Evolutionary conservation across 352 stramenopile genomes (phyloP).

Genomic region (Pythium rhizo-oryzae): DNA sequence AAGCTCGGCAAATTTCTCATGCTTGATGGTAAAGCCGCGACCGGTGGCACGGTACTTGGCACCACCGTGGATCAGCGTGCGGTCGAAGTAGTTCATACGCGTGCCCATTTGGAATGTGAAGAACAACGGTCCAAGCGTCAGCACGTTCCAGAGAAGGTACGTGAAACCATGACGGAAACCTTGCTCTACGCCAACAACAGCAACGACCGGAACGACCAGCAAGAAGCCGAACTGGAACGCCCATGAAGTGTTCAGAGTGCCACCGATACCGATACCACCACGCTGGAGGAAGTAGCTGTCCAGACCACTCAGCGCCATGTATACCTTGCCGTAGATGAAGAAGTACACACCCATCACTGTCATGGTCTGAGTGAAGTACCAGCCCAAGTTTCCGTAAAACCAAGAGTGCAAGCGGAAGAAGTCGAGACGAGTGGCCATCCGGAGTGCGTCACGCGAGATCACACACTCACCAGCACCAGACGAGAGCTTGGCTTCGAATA

Average conservation of each 20-base stretch:
- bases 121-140: slow-evolving; percentile 98
- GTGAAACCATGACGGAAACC: slow-evolving; percentile 94
- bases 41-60: slow-evolving; percentile 98
- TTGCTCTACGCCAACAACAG: slow-evolving; percentile 96
- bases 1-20: slow-evolving; percentile 97
- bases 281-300: slow-evolving; percentile 92
- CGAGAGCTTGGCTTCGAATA: slow-evolving; percentile 98
- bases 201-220: slow-evolving; percentile 97
- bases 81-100: slow-evolving; percentile 98
- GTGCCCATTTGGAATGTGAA: slow-evolving; percentile 99
- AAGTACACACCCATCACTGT: slow-evolving; percentile 98
- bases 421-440: slow-evolving; percentile 95
- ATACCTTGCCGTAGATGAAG: slow-evolving; percentile 98
- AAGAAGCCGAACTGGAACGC: slow-evolving; percentile 96
- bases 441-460: slow-evolving; percentile 95
- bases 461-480: slow-evolving; percentile 97
- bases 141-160: slow-evolving; percentile 94
- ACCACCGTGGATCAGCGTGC: slow-evolving; percentile 97
- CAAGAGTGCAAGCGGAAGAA: slow-evolving; percentile 97
- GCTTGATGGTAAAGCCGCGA: slow-evolving; percentile 98
- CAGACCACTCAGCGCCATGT: slow-evolving; percentile 94
- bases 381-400: slow-evolving; percentile 99
- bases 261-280: slow-evolving; percentile 93
- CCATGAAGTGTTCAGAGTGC: slow-evolving; percentile 96
- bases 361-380: slow-evolving; percentile 98